Conservation (phyloP, 108 stramenopile genomes). For the Epithemia pelagica region DNA sequence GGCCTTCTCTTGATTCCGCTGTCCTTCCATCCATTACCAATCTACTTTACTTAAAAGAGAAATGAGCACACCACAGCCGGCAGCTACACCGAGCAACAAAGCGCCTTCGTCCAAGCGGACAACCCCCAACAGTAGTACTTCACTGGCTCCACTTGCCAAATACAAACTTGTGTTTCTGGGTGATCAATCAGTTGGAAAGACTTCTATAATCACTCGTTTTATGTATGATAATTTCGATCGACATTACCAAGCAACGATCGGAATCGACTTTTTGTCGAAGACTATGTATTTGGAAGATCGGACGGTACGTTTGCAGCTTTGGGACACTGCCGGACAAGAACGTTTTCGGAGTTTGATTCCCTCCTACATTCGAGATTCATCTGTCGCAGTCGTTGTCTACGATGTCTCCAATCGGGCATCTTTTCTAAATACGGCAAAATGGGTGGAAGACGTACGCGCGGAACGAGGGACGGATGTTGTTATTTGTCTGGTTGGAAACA, state of each 20-base stretch:
- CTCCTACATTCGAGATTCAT: slow-evolving; percentile 97
- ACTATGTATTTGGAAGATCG: slow-evolving; percentile 98
- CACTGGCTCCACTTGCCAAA: slow-evolving; percentile 87
- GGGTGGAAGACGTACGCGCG: slow-evolving; percentile 97
- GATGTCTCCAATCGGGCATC: slow-evolving; percentile 96
- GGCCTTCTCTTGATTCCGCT: too few relatives aligned
- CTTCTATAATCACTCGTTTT: slow-evolving; percentile 98
- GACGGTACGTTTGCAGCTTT: slow-evolving; percentile 97
- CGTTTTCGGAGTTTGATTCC: slow-evolving; percentile 93
- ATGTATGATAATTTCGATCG: slow-evolving; percentile 96
- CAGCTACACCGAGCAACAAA: slow-evolving; percentile 9
- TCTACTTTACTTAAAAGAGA: too few relatives aligned
- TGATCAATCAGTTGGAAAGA: slow-evolving; percentile 99
- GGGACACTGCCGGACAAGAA: slow-evolving; percentile 99
- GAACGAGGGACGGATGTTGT: slow-evolving; percentile 98
- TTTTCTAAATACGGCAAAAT: slow-evolving; percentile 95
- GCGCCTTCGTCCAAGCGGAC: slow-evolving; percentile 10
- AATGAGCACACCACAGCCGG: slow-evolving; percentile 1
- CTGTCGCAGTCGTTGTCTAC: slow-evolving; percentile 96
- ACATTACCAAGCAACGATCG: slow-evolving; percentile 98
- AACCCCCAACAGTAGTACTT: slow-evolving; percentile 27
- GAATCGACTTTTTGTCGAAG: slow-evolving; percentile 98
- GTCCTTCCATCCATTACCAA: too few relatives aligned
- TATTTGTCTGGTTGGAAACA: slow-evolving; percentile 98
- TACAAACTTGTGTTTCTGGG: slow-evolving; percentile 99